Conservation (phyloP, 108 stramenopile species). For the Phaeodactylum tricornutum region DNA sequence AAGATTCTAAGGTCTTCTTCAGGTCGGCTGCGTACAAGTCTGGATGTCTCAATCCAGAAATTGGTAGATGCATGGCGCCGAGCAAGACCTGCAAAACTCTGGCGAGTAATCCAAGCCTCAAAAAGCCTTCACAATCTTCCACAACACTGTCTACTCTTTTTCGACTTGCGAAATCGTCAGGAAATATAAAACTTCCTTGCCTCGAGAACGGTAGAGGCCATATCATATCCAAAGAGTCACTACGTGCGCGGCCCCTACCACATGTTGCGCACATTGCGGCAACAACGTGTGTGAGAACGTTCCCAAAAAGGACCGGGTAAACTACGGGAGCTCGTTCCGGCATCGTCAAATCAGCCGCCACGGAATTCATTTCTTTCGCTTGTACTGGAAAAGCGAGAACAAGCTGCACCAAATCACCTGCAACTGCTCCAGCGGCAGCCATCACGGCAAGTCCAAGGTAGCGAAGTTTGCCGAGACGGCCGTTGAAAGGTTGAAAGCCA, state of each 20-base stretch:
- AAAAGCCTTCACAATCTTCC: constrained; percentile 54
- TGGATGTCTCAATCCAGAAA: neutral
- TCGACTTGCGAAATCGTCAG: constrained; percentile 6
- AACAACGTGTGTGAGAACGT: constrained; percentile 72
- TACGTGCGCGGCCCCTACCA: constrained; percentile 54
- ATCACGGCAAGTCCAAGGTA: constrained; percentile 68
- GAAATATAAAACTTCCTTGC: constrained; percentile 18
- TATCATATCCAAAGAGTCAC: constrained; percentile 31
- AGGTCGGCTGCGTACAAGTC: neutral
- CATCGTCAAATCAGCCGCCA: constrained; percentile 5
- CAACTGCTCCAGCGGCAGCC: constrained; percentile 67
- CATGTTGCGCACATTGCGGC: constrained; percentile 64
- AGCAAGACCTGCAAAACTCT: constrained; percentile 63
- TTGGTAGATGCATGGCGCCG: constrained; percentile 12
- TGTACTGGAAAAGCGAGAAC: constrained; percentile 57
- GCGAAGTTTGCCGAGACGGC: constrained; percentile 62
- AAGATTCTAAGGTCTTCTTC: neutral
- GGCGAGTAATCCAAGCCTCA: constrained; percentile 65
- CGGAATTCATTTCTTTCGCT: constrained; percentile 1
- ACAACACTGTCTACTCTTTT: constrained; percentile 35
- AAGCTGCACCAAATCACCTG: constrained; percentile 68
- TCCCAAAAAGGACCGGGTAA: constrained; percentile 61
- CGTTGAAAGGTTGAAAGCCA: constrained; percentile 71
- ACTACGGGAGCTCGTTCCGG: constrained; percentile 49
- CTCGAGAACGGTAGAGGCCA: constrained; percentile 41